Evolutionary conservation across 257 asterid species (phyloP).

Genomic region (Penstemon davidsonii): DNA sequence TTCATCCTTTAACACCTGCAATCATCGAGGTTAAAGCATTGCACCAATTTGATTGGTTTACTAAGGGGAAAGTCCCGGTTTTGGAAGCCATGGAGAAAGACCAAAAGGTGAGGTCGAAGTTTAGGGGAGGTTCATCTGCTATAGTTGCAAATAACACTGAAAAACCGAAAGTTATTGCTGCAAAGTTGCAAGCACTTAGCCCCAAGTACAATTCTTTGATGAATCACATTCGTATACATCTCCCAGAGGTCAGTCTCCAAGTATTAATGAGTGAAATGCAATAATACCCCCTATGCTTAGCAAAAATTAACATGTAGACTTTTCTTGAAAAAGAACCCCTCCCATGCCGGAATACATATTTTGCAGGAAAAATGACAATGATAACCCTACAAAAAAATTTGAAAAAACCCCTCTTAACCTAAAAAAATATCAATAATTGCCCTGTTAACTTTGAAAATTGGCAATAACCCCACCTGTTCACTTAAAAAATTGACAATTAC

Average conservation of each 20-base stretch:
- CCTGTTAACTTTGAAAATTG: too few species aligned
- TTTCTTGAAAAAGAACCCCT: too few species aligned
- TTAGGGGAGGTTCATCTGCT: slow-evolving; percentile 91
- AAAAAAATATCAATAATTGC: too few species aligned
- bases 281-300: too few species aligned
- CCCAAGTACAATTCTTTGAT: slow-evolving; percentile 88
- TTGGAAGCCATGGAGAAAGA: slow-evolving; percentile 99
- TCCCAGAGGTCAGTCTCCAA: slow-evolving; percentile 74
- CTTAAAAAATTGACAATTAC: too few species aligned
- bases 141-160: slow-evolving; percentile 83
- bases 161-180: slow-evolving; percentile 76
- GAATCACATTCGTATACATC: slow-evolving; percentile 92
- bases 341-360: too few species aligned
- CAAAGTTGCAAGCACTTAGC: slow-evolving; percentile 91
- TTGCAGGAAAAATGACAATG: too few species aligned
- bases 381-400: too few species aligned
- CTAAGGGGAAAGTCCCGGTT: slow-evolving; percentile 90
- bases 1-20: slow-evolving; percentile 76
- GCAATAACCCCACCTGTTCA: too few species aligned
- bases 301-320: too few species aligned
- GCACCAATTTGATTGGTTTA: slow-evolving; percentile 94
- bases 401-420: too few species aligned
- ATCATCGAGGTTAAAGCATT: slow-evolving; percentile 81
- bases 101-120: slow-evolving; percentile 70
- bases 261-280: too few species aligned